Evolutionary conservation across 2,329 filamentous ascomycete species (phyloP).

Genomic region (Alternaria sp.): DNA sequence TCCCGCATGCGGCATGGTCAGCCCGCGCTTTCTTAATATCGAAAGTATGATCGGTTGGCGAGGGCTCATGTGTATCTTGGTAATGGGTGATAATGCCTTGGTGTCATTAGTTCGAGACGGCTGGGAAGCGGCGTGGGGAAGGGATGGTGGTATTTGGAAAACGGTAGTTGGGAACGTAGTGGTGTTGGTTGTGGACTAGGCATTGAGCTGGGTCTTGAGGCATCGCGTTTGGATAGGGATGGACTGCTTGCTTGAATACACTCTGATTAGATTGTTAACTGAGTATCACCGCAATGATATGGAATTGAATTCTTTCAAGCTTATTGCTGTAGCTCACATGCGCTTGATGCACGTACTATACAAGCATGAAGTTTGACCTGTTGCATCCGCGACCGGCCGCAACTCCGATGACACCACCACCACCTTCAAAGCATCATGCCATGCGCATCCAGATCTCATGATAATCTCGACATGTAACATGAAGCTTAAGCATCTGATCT

Average conservation of each 20-base stretch:
- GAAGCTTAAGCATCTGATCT: neutral
- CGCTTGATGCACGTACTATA: neutral
- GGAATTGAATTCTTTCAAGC: neutral
- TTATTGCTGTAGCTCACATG: neutral
- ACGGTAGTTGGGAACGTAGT: neutral
- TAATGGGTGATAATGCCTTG: conserved; percentile 14
- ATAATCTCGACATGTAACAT: neutral
- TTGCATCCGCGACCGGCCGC: neutral
- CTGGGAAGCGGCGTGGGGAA: neutral
- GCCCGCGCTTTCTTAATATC: conserved; percentile 19
- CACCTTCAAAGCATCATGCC: neutral
- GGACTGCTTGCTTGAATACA: neutral
- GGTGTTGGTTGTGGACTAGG: neutral
- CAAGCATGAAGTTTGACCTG: neutral
- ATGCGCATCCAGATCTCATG: neutral
- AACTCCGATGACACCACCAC: neutral
- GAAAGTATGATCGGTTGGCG: conserved; percentile 9
- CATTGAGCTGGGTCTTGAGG: neutral
- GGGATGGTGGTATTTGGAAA: neutral
- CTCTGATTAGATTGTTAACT: neutral
- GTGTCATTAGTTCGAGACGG: conserved; percentile 1
- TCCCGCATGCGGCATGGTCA: conserved; percentile 3
- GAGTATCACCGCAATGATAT: neutral
- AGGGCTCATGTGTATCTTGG: conserved; percentile 5
- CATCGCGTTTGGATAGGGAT: neutral